Conservation (phyloP, 495 filamentous ascomycete genomes). For the Penicillium desertorum region DNA sequence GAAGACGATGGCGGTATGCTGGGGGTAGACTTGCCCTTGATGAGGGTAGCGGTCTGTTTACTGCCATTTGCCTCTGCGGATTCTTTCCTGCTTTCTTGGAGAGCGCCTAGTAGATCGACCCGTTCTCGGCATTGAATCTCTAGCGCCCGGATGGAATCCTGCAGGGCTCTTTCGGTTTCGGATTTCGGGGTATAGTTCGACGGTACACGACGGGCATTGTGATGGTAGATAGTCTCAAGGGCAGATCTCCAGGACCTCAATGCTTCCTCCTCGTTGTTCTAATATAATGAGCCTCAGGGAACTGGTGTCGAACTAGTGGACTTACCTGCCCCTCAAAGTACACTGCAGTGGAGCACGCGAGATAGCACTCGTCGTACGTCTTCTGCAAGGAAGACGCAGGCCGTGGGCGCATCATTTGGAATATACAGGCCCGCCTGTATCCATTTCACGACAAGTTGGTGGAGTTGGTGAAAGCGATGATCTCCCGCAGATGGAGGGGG, state of each 20-base stretch:
- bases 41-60: conserved; percentile 19
- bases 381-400: conserved; percentile 83
- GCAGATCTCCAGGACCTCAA: conserved; percentile 89
- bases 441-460: conserved; percentile 26
- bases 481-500: conserved; percentile 26
- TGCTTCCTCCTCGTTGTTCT: conserved; percentile 93
- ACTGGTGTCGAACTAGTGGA: conserved; percentile 13
- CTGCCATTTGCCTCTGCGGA: conserved; percentile 36
- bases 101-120: conserved; percentile 81
- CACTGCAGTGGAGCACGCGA: conserved; percentile 90
- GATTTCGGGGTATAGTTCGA: conserved; percentile 68
- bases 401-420: conserved; percentile 76
- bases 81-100: conserved; percentile 73
- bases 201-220: conserved; percentile 73
- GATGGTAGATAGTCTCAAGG: conserved; percentile 86
- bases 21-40: conserved; percentile 20
- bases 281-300: conserved; percentile 23
- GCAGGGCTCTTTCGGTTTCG: conserved; percentile 81
- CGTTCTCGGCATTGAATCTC: conserved; percentile 93
- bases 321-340: conserved; percentile 89
- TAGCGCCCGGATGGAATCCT: conserved; percentile 76
- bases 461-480: conserved; percentile 24
- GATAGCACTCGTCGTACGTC: conserved; percentile 94
- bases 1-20: conserved; percentile 17
- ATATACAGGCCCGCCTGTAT: conserved; percentile 29